phyloP scores from a whole-genome alignment of 495 filamentous ascomycete genomes.

The Copromyces sp. region DNA sequence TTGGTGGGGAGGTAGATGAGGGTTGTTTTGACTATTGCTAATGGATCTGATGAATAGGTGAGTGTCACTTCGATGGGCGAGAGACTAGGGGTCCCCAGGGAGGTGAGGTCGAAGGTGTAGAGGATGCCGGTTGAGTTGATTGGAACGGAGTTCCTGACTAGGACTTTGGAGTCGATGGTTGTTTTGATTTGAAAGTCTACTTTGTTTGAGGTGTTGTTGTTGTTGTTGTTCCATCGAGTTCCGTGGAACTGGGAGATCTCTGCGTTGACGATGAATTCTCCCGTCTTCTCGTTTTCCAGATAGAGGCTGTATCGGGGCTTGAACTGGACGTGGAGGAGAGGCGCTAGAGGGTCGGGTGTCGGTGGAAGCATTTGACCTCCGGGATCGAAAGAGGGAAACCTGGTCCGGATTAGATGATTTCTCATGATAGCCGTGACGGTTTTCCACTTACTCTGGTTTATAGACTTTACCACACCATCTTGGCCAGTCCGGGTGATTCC shows the following conservation, averaged over 20 bases:
- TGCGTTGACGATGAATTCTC: slow-evolving; percentile 52
- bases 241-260: slow-evolving; percentile 43
- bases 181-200: slow-evolving; percentile 30
- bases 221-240: slow-evolving; percentile 23
- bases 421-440: background rate
- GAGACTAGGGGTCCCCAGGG: slow-evolving; percentile 31
- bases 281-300: slow-evolving; percentile 40
- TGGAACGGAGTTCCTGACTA: slow-evolving; percentile 28
- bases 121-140: slow-evolving; percentile 40
- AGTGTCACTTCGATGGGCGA: slow-evolving; percentile 35
- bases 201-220: slow-evolving; percentile 16
- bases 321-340: slow-evolving; percentile 46
- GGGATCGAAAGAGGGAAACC: slow-evolving; percentile 48
- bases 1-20: slow-evolving; percentile 50
- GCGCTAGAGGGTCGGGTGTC: slow-evolving; percentile 22
- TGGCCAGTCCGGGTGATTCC: slow-evolving; percentile 35
- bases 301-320: slow-evolving; percentile 54
- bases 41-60: slow-evolving; percentile 23
- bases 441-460: slow-evolving; percentile 27
- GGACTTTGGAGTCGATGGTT: slow-evolving; percentile 16
- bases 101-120: slow-evolving; percentile 37
- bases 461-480: slow-evolving; percentile 55
- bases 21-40: slow-evolving; percentile 15
- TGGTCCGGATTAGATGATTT: slow-evolving; percentile 8
- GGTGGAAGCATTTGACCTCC: slow-evolving; percentile 48